Evolutionary conservation across 129 eudicot species (phyloP).

Genomic region (Saposhnikovia divaricata): DNA sequence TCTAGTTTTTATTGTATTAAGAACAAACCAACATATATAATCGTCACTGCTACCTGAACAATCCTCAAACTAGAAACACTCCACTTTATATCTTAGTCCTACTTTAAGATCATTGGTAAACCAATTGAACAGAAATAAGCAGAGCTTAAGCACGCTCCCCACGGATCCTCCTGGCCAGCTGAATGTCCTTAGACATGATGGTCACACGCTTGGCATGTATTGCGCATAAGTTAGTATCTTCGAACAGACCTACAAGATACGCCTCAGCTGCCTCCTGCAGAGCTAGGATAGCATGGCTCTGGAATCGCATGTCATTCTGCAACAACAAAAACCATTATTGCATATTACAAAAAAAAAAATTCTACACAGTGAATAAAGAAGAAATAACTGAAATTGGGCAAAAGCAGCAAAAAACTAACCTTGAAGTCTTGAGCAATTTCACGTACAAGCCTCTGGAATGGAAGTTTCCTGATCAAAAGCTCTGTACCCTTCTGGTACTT

Average conservation of each 20-base stretch:
- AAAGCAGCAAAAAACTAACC: background rate
- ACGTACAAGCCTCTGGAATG: background rate
- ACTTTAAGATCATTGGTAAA: background rate
- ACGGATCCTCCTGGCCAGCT: background rate
- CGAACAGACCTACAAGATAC: background rate
- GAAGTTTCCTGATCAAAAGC: no score
- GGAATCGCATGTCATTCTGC: background rate
- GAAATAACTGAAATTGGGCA: background rate
- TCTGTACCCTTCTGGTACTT: no score
- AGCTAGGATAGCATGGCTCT: background rate
- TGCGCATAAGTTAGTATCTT: background rate
- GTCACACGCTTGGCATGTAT: slow-evolving; percentile 1
- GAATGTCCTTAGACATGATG: background rate
- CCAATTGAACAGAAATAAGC: background rate
- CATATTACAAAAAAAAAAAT: background rate
- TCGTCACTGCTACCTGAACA: background rate
- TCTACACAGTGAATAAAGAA: background rate
- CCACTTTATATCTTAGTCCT: no score
- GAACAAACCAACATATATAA: no score
- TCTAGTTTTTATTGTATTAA: no score
- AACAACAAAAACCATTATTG: background rate
- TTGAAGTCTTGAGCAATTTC: background rate
- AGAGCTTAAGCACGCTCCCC: background rate
- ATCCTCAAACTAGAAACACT: background rate
- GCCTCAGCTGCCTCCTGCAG: background rate